These are phyloP conservation scores for Cunninghamia lanceolata DNA, from an alignment of 75 land plant species.

Conservation along the genomic window DNA sequence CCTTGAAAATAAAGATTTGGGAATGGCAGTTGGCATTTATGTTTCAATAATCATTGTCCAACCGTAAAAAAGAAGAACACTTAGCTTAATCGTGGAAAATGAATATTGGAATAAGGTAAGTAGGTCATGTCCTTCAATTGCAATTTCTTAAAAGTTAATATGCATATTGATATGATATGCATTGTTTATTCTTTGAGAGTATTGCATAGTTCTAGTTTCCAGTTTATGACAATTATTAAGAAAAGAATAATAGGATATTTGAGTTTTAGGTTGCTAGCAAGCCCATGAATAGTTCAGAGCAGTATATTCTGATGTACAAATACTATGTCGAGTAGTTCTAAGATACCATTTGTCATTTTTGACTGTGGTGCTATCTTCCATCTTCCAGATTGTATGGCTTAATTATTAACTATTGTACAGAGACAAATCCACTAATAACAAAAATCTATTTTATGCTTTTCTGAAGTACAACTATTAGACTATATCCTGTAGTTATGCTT, in stretches of 20 bases:
- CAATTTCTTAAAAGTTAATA: not conserved
- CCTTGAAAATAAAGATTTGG: no score
- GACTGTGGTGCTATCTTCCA: not conserved
- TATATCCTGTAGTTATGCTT: not conserved
- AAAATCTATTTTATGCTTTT: no score
- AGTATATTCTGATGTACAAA: not conserved
- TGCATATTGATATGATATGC: not conserved
- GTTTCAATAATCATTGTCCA: not conserved
- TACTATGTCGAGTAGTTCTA: not conserved
- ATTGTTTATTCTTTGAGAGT: no score
- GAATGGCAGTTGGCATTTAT: not conserved
- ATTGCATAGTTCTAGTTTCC: not conserved
- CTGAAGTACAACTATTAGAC: not conserved
- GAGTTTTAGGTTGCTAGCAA: not conserved
- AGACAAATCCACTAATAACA: not conserved
- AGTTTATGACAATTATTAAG: not conserved
- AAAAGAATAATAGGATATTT: not conserved
- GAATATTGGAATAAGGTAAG: not conserved
- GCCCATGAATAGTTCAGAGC: not conserved
- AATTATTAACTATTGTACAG: not conserved
- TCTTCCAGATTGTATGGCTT: not conserved
- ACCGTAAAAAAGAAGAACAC: not conserved
- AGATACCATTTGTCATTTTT: not conserved
- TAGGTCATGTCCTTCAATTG: not conserved
- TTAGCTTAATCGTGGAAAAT: not conserved